A percentile compares a stretch with the other conserved stretches of the same genome.
phyloP scores from a whole-genome alignment of 345 rosid genomes.

The Murraya paniculata region DNA sequence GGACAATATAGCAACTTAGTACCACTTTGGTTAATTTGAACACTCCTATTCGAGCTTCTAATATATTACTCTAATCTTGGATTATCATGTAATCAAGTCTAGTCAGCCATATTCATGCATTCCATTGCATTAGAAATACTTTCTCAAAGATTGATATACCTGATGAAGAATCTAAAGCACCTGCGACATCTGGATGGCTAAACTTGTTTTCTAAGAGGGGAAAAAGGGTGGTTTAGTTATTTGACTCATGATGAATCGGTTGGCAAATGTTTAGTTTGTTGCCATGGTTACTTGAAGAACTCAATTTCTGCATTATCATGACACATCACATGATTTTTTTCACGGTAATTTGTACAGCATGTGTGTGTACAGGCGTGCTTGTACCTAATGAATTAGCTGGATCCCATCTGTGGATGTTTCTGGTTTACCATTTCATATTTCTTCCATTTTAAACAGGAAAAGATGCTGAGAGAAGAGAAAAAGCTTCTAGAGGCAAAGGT shows the following conservation, averaged over 20 bases:
- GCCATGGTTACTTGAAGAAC: background rate
- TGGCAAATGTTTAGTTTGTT: too few species aligned
- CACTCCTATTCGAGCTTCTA: background rate
- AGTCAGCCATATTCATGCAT: background rate
- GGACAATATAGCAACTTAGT: background rate
- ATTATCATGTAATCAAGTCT: background rate
- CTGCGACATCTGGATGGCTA: too few species aligned
- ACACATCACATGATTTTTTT: background rate
- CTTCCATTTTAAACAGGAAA: constrained; percentile 24
- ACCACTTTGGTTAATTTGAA: background rate
- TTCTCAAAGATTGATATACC: background rate
- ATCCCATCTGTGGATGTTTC: background rate
- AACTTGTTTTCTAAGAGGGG: too few species aligned
- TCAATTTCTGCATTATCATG: background rate
- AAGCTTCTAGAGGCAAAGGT: constrained; percentile 34
- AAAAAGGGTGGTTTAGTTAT: too few species aligned
- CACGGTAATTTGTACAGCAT: too few species aligned
- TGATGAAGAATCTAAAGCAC: background rate
- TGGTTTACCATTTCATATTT: background rate
- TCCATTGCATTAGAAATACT: background rate
- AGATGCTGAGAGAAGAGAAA: constrained; percentile 33
- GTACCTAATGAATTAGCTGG: background rate
- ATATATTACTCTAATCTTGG: background rate
- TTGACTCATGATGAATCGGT: too few species aligned
- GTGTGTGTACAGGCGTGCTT: too few species aligned